Base-by-base conservation (phyloP, 306 rosid genomes). In the Trifolium repens region DNA sequence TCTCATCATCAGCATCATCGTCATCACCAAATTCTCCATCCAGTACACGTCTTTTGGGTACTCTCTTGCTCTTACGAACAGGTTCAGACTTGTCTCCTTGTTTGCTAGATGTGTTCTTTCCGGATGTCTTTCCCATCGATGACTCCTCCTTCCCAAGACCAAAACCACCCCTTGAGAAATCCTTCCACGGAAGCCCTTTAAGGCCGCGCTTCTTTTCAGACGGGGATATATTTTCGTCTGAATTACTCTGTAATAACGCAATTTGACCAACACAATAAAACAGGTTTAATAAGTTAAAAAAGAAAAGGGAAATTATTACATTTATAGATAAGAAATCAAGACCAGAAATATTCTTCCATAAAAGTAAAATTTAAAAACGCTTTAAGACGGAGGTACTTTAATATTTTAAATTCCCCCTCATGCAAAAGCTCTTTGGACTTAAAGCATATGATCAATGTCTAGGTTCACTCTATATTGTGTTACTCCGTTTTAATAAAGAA, bases 181-280 rank as follows among this genome's bases (percentile, higher is more conserved):
- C 96, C 79, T 84, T 94, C 99, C 96, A 92, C 3, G 97, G 99
- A 84, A 94, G 82, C 60, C 99, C 99, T 77, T 90, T 91, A 46
- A 94, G 81, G 39, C 90, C 69, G 15, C 85, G 79, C 86, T 78
- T 91, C 81, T 84, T 91, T 44, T 85, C 93, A 34, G 79, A 84
- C 32, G 83, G 86, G 67, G 96, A 84, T 64, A 80, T 78, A 73
- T 80, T 83, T 47, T 87, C 92, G 53, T 87, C 94, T 30, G 85
- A 85, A 85, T 76, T 89, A 75, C 80, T 84, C 97, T 94, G 89
- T 63, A 57, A 82, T 69, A 24, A 39, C 61, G 68, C 68, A 69
- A 60, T 47, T 69, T 47, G 71, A 80, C 16, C 44, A 82, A 62
- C 75, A 52, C 35, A 53, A 80, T 73, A 40, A 76, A 65, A 54